These are phyloP conservation scores for Tulasnella calospora DNA, from an alignment of 768 basidiomycete genomes.

Conservation along the genomic window DNA sequence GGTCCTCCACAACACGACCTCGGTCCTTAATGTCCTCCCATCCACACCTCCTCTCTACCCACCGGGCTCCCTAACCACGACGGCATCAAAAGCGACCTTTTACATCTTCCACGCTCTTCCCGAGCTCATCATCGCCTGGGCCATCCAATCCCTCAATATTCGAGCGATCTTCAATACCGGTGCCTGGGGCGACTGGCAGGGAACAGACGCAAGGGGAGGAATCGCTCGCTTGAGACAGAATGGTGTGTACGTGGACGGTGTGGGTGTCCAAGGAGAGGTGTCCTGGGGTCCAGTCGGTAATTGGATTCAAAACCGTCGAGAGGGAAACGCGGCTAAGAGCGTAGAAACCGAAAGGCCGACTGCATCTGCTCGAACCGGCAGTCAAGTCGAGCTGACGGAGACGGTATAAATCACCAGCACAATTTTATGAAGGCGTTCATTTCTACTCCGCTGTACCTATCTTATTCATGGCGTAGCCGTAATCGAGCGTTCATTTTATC, in stretches of 20 bases:
- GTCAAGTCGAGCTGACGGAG: not conserved
- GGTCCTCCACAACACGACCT: not conserved
- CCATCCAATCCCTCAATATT: not conserved
- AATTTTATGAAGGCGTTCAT: not conserved
- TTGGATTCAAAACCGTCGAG: not conserved
- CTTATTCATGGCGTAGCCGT: not conserved
- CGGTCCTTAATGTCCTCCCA: not conserved
- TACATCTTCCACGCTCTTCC: conserved; percentile 21
- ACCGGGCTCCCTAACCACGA: conserved; percentile 1
- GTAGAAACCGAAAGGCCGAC: not conserved
- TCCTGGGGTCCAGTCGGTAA: not conserved
- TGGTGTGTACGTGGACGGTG: not conserved
- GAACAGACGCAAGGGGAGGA: not conserved
- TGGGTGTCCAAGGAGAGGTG: not conserved
- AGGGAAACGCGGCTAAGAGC: not conserved
- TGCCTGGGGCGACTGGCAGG: conserved; percentile 13
- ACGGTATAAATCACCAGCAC: not conserved
- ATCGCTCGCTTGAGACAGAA: not conserved
- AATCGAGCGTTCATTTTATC: not conserved
- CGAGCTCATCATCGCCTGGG: not conserved
- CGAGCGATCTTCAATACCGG: conserved; percentile 2
- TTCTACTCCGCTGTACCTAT: not conserved
- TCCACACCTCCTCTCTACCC: conserved; percentile 6
- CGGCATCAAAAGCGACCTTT: not conserved
- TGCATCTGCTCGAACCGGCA: not conserved